Evolutionary conservation across 75 land plant genomes (phyloP), one percentile per base, ranked within the genome.

Genomic region (Sequoiadendron giganteum): DNA sequence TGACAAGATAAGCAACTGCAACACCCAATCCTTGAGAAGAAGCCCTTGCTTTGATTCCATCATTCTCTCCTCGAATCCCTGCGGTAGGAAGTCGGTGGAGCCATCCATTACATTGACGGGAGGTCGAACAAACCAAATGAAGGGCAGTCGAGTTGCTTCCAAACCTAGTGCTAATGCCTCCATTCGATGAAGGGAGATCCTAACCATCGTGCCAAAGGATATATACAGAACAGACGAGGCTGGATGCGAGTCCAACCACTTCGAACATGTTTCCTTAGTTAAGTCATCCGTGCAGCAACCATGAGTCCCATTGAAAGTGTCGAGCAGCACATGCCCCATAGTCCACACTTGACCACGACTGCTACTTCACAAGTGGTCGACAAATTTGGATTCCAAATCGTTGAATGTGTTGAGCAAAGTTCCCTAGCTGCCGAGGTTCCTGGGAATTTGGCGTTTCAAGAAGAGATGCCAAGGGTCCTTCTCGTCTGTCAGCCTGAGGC

Each of bases 161-260:
- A 84, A 39, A 5, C 85, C 85, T 30, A 84, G 30, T 14, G 85
- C 52, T 25, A 91, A 86, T 15, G 89, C 92, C 73, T 39, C 15
- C 47, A 87, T 54, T 52, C 89, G 92, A 40, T 9, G 30, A 9
- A 10, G 32, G 36, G 89, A 58, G 1, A 85, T 52, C 56, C 36
- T 34, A 4, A 85, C 89, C 1, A 87, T 32, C 83, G 89, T 91
- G 28, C 90, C 92, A n/a, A 91, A 89, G 40, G 90, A 86, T 34
- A 91, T 55, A 21, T 84, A 89, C 1, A 87, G 55, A 16, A 91
- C 86, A 5, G 90, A 80, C 10, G 85, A 76, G 21, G 91, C 87
- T 2, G 87, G 8, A 38, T 68, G 90, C 10, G 28, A 61, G 11
- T 86, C 90, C 16, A 89, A 85, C 90, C 90, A 89, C 10, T 40